Evolutionary conservation across 257 asterid genomes (phyloP).

Genomic region (Nicotiana otophora): DNA sequence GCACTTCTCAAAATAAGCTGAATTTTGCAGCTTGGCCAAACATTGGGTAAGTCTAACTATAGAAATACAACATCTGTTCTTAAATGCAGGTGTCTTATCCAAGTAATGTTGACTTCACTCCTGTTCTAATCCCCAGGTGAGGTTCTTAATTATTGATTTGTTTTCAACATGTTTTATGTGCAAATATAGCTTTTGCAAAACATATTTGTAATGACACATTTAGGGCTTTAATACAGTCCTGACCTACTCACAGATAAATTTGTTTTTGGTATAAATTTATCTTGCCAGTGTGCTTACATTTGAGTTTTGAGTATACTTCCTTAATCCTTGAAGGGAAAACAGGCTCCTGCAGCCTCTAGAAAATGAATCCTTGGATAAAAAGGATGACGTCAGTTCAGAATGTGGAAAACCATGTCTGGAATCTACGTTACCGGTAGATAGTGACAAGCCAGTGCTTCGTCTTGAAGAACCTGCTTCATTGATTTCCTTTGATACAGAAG

Average conservation of each 20-base stretch:
- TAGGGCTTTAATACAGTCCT: neutral
- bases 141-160: slow-evolving; percentile 9
- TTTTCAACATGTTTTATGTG: neutral
- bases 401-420: slow-evolving; percentile 39
- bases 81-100: slow-evolving; percentile 81
- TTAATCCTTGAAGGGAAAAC: slow-evolving; percentile 30
- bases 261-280: slow-evolving; percentile 6
- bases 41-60: neutral
- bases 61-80: neutral
- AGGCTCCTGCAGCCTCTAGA: slow-evolving; percentile 43
- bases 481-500: slow-evolving; percentile 68
- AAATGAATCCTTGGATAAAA: slow-evolving; percentile 33
- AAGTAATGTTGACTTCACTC: slow-evolving; percentile 58
- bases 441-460: slow-evolving; percentile 25
- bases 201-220: neutral
- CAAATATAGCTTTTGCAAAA: neutral
- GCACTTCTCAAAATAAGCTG: too few species aligned
- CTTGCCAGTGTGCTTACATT: neutral
- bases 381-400: slow-evolving; percentile 38
- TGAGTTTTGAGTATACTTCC: neutral
- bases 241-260: neutral
- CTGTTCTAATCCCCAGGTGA: slow-evolving; percentile 58
- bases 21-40: too few species aligned
- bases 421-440: slow-evolving; percentile 34
- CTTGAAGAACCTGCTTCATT: slow-evolving; percentile 61